A percentile compares a stretch with the other conserved stretches of the same genome.
Conservation (phyloP, 2,329 filamentous ascomycete genomes). For the Penicillium vulpinum region DNA sequence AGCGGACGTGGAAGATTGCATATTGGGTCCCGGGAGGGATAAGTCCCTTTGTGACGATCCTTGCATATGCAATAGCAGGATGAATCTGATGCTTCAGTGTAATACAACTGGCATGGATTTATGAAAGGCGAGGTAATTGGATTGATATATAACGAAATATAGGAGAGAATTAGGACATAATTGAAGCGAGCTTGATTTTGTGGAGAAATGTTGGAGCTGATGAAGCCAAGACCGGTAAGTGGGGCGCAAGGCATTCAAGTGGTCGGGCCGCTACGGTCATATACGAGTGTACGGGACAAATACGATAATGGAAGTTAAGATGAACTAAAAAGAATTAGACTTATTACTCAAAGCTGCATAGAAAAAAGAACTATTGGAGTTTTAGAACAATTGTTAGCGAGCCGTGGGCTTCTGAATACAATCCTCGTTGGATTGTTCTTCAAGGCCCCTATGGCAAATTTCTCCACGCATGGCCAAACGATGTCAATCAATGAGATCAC, state of each 20-base stretch:
- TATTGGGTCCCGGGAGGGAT: conserved; percentile 27
- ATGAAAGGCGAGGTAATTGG: background rate
- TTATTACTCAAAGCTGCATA: conserved; percentile 14
- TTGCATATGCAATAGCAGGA: conserved; percentile 10
- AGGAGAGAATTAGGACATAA: background rate
- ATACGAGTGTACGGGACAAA: background rate
- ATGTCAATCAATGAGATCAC: conserved; percentile 22
- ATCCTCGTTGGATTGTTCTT: background rate
- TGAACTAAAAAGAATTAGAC: background rate
- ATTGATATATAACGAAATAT: background rate
- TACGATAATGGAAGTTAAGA: background rate
- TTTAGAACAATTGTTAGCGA: conserved; percentile 1
- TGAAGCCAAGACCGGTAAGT: conserved; percentile 12
- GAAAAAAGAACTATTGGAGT: background rate
- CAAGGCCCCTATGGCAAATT: background rate
- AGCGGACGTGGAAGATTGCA: conserved; percentile 29
- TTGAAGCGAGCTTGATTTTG: conserved; percentile 7
- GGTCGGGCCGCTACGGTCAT: background rate
- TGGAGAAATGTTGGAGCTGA: conserved; percentile 17
- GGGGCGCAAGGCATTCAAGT: conserved; percentile 14
- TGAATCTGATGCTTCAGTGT: background rate
- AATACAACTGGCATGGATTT: background rate
- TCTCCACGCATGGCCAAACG: background rate
- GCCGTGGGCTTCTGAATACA: background rate
- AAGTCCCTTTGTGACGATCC: conserved; percentile 21